phyloP scores from a whole-genome alignment of 2,329 filamentous ascomycete species.

The Ilyonectria robusta region DNA sequence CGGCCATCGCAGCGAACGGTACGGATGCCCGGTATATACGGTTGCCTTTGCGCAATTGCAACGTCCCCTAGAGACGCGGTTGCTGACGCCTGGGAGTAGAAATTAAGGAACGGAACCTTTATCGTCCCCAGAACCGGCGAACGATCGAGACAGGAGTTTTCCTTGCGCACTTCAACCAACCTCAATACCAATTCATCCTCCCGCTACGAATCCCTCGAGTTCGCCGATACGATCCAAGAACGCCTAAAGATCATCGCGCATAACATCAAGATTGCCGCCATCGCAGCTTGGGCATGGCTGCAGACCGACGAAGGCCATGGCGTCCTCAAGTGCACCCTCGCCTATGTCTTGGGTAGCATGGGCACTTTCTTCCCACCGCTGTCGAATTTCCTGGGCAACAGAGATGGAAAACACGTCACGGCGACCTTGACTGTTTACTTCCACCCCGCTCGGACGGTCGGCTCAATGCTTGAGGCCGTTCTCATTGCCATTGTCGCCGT shows the following conservation, averaged over 20 bases:
- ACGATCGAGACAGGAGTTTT: slow-evolving; percentile 84
- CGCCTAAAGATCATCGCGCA: slow-evolving; percentile 53
- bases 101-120: slow-evolving; percentile 88
- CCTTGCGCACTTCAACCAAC: slow-evolving; percentile 71
- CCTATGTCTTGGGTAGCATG: slow-evolving; percentile 88
- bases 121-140: slow-evolving; percentile 90
- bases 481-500: slow-evolving; percentile 84
- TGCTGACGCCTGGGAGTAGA: slow-evolving; percentile 57
- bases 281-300: slow-evolving; percentile 69
- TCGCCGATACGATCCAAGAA: slow-evolving; percentile 52
- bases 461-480: slow-evolving; percentile 90
- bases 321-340: slow-evolving; percentile 91
- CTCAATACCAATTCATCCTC: slow-evolving; percentile 34
- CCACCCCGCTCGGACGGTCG: slow-evolving; percentile 87
- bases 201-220: slow-evolving; percentile 38
- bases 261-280: slow-evolving; percentile 55
- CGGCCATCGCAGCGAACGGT: slow-evolving; percentile 64
- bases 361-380: slow-evolving; percentile 86
- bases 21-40: slow-evolving; percentile 40
- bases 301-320: slow-evolving; percentile 81
- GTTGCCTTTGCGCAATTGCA: neutral
- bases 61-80: neutral
- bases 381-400: slow-evolving; percentile 80
- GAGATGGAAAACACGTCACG: slow-evolving; percentile 94
- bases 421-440: slow-evolving; percentile 97